Base-by-base conservation (phyloP, 1,139 yeast species). In the Protomyces gravidus region DNA sequence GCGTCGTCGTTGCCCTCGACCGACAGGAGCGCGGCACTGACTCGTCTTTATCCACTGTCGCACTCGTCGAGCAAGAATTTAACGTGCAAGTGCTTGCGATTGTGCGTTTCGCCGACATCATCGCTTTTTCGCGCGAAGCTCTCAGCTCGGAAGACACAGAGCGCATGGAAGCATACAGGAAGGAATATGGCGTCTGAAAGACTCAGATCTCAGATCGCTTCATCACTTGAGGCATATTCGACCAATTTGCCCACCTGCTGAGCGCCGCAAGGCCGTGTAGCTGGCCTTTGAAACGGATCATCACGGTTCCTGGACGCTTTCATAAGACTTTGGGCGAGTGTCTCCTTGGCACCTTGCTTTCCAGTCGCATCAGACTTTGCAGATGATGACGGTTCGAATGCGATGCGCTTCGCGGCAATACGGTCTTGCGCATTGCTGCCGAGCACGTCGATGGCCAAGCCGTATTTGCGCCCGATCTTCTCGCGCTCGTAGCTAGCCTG, bases 1-100 rank as follows among this genome's bases (percentile, higher is more conserved):
- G 95, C 2, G 82, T 89, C 63, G 84, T 89, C 65, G 87, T 92
- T 69, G 96, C 97, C 25, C 80, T 92, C 68, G 98, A 92, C 73
- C 84, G 98, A 77, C 95, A 89, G 77, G 98, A 92, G 75, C 81
- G 86, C 62, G 85, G 94, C 45, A 78, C 77, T 45, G 75, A 76
- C 47, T 89, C 84, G 66, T 76, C 85, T 25, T 72, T 78, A 66
- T 85, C 94, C 64, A 95, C 97, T 49, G 88, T 96, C 11, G 86
- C 85, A 71, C 83, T 84, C 27, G 94, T 92, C 51, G 76, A 86
- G 59, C 76, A 82, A 69, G 81, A 79, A 68, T 85, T 85, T 70
- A 78, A 79, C 42, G 86, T 90, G 61, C 97, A 97, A 2, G 96
- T 92, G 25, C 72, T 86, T 63, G 83, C 88, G 59, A 90, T 92